Evolutionary conservation across 176 grass and related monocot genomes (phyloP), one percentile per base, ranked within the genome.

Genomic region (Oryza brachyantha): DNA sequence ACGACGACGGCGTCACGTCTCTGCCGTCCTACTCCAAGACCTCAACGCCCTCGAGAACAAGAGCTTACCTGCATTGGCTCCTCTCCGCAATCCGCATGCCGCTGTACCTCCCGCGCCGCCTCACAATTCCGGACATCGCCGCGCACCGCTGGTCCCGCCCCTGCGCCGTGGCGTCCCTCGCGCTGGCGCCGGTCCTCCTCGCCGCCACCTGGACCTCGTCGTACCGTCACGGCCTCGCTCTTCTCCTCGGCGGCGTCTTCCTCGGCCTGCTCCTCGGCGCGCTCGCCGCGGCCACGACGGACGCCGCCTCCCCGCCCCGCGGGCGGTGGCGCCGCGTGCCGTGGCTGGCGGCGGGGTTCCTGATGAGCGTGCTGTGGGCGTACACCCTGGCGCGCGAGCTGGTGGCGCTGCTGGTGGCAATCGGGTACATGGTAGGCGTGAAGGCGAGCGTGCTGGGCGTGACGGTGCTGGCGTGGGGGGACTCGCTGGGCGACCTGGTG

Each of bases 311-410:
- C 2, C 91, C 91, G 0, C 94, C 91, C 0, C 85, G 43, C 5
- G 65, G 87, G 0, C 82, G 66, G 1, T 54, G 71, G 31, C 70
- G 69, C 0, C 69, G 84, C 7, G 62, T 97, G 36, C 94, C 91
- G 8, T 97, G 91, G 94, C 69, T 97, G 0, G 83, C 87, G 0
- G 94, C 88, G 0, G 94, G 94, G 61, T 97, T 97, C 64, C 19
- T 88, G 13, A 97, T 97, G 94, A 97, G 94, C 68, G 88, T 97
- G 32, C 78, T 91, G 2, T 97, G 94, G 94, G 92, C 94, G 0
- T 97, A 93, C 79, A 87, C 90, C 1, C 82, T 91, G 17, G 94
- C 94, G 8, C 87, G 90, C 13, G 94, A 97, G 89, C 73, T 97
- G 25, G 91, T 97, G 3, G 91, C 87, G 2, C 71, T 97, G 1